phyloP scores from a whole-genome alignment of 2,329 filamentous ascomycete species.

The Pyricularia grisea region DNA sequence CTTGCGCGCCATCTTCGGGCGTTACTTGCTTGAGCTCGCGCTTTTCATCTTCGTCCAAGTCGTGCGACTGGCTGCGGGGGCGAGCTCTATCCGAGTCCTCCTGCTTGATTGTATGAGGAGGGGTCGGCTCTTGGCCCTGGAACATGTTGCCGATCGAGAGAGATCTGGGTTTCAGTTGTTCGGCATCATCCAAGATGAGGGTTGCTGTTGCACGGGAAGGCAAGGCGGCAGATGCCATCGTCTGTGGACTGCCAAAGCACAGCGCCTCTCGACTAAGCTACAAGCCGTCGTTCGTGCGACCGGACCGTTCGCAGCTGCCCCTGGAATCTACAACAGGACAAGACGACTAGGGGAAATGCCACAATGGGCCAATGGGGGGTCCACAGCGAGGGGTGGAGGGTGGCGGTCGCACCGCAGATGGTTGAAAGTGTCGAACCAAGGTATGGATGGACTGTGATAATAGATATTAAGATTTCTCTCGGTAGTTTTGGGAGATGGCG shows the following conservation, averaged over 20 bases:
- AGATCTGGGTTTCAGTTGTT: neutral
- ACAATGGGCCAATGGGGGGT: neutral
- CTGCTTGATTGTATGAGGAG: slow-evolving; percentile 28
- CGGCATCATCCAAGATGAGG: neutral
- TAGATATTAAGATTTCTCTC: neutral
- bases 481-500: neutral
- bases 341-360: neutral
- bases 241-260: neutral
- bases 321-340: neutral
- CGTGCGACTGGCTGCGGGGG: slow-evolving; percentile 30
- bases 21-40: slow-evolving; percentile 26
- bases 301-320: neutral
- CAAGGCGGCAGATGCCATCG: neutral
- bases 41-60: slow-evolving; percentile 29
- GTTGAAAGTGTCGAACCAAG: neutral
- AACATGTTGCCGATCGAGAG: slow-evolving; percentile 28
- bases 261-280: neutral
- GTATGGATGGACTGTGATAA: neutral
- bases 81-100: slow-evolving; percentile 30
- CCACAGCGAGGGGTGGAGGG: neutral
- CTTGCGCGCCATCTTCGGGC: slow-evolving; percentile 25
- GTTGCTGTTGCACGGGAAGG: neutral
- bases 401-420: neutral
- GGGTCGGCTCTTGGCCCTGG: slow-evolving; percentile 29
- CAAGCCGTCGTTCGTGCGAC: neutral